phyloP scores from a whole-genome alignment of 306 rosid genomes.

The Cucumis cinereus region DNA sequence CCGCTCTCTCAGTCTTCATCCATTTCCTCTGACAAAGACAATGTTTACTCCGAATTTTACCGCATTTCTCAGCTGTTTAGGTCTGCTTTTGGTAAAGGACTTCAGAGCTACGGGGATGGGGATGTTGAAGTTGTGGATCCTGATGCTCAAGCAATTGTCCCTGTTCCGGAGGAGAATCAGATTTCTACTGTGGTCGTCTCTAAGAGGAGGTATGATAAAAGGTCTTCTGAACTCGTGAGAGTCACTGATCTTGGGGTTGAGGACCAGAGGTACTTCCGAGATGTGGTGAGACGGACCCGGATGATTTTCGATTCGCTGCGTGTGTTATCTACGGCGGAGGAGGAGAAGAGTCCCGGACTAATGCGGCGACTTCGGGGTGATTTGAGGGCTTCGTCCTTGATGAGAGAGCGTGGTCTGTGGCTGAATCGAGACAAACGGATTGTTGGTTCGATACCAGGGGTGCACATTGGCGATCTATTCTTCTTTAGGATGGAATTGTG shows the following conservation, averaged over 20 bases:
- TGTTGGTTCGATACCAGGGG: constrained; percentile 83
- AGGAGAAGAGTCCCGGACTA: constrained; percentile 25
- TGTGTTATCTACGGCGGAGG: constrained; percentile 31
- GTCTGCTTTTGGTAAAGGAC: constrained; percentile 28
- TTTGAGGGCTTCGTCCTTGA: constrained; percentile 42
- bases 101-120: constrained; percentile 18
- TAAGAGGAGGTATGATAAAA: constrained; percentile 14
- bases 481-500: constrained; percentile 72
- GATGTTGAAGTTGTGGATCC: constrained; percentile 22
- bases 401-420: constrained; percentile 67
- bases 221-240: constrained; percentile 59
- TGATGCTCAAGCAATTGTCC: constrained; percentile 49
- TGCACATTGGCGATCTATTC: constrained; percentile 74
- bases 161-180: constrained; percentile 35
- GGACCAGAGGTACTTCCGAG: constrained; percentile 54
- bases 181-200: constrained; percentile 12
- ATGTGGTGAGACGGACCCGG: constrained; percentile 46
- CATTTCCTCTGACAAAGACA: constrained; percentile 16
- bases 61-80: constrained; percentile 48
- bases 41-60: constrained; percentile 38
- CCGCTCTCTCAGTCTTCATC: constrained; percentile 20
- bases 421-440: constrained; percentile 79
- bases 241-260: constrained; percentile 40
- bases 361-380: constrained; percentile 36
- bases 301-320: constrained; percentile 77